Evolutionary conservation across 306 rosid species (phyloP), one percentile per base, ranked within the genome.

Genomic region (Acacia melanoxylon): DNA sequence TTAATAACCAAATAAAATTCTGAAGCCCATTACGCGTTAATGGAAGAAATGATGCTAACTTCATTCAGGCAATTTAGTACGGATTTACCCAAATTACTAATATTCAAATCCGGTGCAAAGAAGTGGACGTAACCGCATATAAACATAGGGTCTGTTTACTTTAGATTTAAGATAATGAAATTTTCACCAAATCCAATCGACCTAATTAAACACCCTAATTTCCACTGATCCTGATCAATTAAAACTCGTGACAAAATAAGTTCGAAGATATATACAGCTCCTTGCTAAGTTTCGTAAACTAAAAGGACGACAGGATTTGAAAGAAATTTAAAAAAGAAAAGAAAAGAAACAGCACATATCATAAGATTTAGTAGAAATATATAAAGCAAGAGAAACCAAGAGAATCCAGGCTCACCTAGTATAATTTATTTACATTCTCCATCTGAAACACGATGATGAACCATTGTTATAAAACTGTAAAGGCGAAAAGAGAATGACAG

Each of bases 401-500:
- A 76, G 69, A 78, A 63, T 85, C 68, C 77, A 81, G 78, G 86
- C 86, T 82, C 20, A 87, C 94, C 91, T 87, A 8, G 73, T 68
- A 59, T 40, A 48, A 71, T 77, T 76, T 78, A 83, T 80, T 79
- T 65, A 56, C 27, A 61, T 61, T 74, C 61, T 78, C 84, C 85
- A 79, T 75, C 83, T 76, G 33, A 79, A 78, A 82, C 41, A 37
- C 41, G 1, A 37, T 1, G 8, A 37, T 6, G 1, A 37, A 37
- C 8, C 41, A 37, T 37, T 37, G 8, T 37, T 37, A 6, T 37
- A 37, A 37, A 37, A 37, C 41, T 37, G 41, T 37, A 8, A 37
- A 37, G 41, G 41, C 41, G 41, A 37, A 37, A 37, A 37, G 41
- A 37, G 41, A 37, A 37, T 37, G 41, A 37, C 68, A 81, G 67